Base-by-base conservation (phyloP, 2,329 filamentous ascomycete species). In the Didymosphaeria variabile region DNA sequence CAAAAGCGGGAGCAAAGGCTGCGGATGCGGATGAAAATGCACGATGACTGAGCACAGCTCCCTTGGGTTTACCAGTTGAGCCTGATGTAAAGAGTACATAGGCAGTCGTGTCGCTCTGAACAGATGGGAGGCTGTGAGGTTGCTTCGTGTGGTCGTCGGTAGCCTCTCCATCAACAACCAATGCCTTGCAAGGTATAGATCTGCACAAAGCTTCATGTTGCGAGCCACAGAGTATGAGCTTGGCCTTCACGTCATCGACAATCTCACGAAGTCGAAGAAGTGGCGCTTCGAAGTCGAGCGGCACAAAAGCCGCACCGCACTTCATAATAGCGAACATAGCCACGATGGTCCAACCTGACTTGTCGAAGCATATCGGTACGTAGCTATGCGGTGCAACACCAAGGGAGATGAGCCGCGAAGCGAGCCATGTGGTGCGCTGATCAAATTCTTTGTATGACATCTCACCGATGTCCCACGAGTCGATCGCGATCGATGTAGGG, bases 11-110 rank as follows among this genome's bases (percentile, higher is more conserved):
- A 19, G 71, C 69, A 36, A 73, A 75, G 2, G 63, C 66, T 3
- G 66, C 62, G 5, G 72, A 73, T 57, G 72, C 70, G 3, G 87
- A 86, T 1, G 85, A 85, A 1, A 90, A 79, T 0, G 86, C 83
- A 0, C 79, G 79, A 67, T 91, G 89, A 8, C 85, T 86, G 61
- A 90, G 86, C 19, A 89, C 85, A 13, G 88, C 85, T 1, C 87
- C 88, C 59, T 87, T 87, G 0, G 86, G 85, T 54, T 82, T 83
- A 52, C 83, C 84, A 1, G 86, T 85, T 0, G 85, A 86, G 0
- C 86, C 85, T 2, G 85, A 85, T 0, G 84, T 86, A 62, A 90
- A 87, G 5, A 91, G 83, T 3, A 88, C 81, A 68, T 88, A 90
- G 0, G 88, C 88, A 2, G 82, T 80, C 26, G 85, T 82, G 23